Base-by-base conservation (phyloP, 139 green algal genomes). In the Picochlorum costavermella region DNA sequence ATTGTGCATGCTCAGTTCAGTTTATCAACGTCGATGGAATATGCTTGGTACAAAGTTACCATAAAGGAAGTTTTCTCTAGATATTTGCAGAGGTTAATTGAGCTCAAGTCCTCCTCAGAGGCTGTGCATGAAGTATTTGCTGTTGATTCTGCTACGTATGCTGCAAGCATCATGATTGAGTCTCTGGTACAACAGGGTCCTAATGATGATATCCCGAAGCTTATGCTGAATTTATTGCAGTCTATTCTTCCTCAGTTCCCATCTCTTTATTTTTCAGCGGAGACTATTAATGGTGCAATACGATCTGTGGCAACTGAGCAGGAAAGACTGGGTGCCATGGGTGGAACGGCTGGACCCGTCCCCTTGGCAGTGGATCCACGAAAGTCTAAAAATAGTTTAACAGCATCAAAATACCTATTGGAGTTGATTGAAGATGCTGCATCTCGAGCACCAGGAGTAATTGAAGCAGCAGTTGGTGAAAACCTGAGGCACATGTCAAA, bases 41-140 rank as follows among this genome's bases (percentile, higher is more conserved):
- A 66, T 23, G 12, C 60, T 43, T 66, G 36, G 36, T 26, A 49
- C 14, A 66, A 66, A 57, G 14, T 26, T 56, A 55, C n/a, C n/a
- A n/a, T 55, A 6, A 23, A 23, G 57, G 20, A 43, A 43, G 33
- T 28, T 16, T 66, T 66, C 33, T 23, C 25, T 28, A 23, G 12
- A 16, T 51, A 63, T 36, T 70, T 79, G 14, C 59, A 16, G 25
- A 59, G 36, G 30, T 31, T 64, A n/a, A 29, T 25, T 59, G 23
- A 23, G 37, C 37, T 66, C n/a, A 37, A 28, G 3, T 23, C 25
- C 51, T 29, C 33, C 57, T 29, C 14, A 31, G 60, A n/a, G 4
- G 13, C 26, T 61, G 17, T 28, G 46, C 20, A 60, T 65, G 20
- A 70, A 74, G 56, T 50, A 56, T 53, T 66, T 62, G 60, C 56